These are phyloP conservation scores for Trichoderma gamsii DNA, from an alignment of 495 filamentous ascomycete genomes.

Conservation along the genomic window DNA sequence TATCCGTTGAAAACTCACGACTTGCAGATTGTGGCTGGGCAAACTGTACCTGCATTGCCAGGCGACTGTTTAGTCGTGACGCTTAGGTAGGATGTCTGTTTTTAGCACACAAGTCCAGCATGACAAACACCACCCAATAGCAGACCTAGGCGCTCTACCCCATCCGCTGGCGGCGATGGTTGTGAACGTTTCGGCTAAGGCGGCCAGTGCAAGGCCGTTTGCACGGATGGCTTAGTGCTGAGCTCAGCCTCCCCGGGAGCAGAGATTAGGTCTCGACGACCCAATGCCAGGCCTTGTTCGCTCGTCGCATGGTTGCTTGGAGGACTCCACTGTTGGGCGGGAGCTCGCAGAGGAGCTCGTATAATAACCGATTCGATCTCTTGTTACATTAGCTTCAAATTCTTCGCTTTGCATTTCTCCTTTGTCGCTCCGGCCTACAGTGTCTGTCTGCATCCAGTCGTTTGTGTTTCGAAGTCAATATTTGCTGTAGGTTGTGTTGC, in stretches of 20 bases:
- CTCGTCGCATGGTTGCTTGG: not conserved
- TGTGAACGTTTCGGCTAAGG: not conserved
- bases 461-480: too few relatives aligned
- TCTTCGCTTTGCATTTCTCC: not conserved
- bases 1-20: not conserved
- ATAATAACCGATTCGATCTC: conserved; percentile 2
- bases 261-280: conserved; percentile 6
- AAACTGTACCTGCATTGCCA: not conserved
- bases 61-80: not conserved
- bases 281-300: not conserved
- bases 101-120: not conserved
- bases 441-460: not conserved
- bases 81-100: not conserved
- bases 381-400: not conserved
- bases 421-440: not conserved
- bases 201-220: not conserved
- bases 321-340: not conserved
- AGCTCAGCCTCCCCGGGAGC: not conserved
- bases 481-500: too few relatives aligned
- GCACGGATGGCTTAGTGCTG: not conserved
- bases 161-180: not conserved
- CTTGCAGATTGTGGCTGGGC: not conserved
- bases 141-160: not conserved
- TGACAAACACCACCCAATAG: conserved; percentile 3
- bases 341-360: not conserved